phyloP scores from a whole-genome alignment of 192 early-diverging fungal genomes.

The Bifiguratus adelaidae region DNA sequence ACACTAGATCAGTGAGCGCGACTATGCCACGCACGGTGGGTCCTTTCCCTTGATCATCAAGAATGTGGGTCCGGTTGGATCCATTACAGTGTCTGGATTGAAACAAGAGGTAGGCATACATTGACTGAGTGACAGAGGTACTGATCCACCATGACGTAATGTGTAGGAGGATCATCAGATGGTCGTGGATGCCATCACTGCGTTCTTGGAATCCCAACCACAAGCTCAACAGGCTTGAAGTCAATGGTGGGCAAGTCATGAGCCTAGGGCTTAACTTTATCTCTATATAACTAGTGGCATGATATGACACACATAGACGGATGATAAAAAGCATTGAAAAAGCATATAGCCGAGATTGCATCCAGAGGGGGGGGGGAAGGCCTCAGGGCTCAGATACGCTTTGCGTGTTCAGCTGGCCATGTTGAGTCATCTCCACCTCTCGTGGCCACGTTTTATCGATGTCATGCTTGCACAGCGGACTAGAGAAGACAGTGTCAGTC shows the following conservation, averaged over 20 bases:
- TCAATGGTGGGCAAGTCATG: too few relatives aligned
- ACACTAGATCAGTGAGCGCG: slow-evolving; percentile 14
- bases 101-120: slow-evolving; percentile 14
- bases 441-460: slow-evolving; percentile 16
- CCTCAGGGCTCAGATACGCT: too few relatives aligned
- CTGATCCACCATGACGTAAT: neutral
- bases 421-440: too few relatives aligned
- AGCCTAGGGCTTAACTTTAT: too few relatives aligned
- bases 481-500: neutral
- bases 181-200: slow-evolving; percentile 7
- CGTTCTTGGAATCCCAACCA: neutral
- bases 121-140: neutral
- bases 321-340: too few relatives aligned
- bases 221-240: too few relatives aligned
- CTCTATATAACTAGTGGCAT: too few relatives aligned
- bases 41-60: slow-evolving; percentile 38
- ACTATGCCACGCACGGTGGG: slow-evolving; percentile 36
- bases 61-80: slow-evolving; percentile 34
- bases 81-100: slow-evolving; percentile 34
- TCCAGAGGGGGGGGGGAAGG: too few relatives aligned
- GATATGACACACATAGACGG: too few relatives aligned
- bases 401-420: too few relatives aligned
- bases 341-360: too few relatives aligned
- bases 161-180: slow-evolving; percentile 13
- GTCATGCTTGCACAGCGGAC: slow-evolving; percentile 27